Conservation (phyloP, 2,329 filamentous ascomycete genomes). For the Huntiella abstrusa region DNA sequence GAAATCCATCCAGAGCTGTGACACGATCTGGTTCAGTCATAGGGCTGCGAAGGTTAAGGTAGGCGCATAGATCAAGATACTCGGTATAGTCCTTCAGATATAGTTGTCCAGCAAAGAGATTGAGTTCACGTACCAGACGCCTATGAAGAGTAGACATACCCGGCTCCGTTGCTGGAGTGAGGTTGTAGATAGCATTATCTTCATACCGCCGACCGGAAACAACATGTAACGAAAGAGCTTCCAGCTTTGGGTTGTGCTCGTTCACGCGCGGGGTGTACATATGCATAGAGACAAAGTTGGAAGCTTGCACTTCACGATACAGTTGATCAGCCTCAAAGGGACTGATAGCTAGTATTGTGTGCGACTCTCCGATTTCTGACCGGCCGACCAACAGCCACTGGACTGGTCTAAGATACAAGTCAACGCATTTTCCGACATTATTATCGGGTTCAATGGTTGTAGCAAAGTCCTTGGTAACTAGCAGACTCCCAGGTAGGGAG, state of each 20-base stretch:
- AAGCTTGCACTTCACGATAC: conserved; percentile 20
- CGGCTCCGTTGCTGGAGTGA: too few species aligned
- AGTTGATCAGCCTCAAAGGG: conserved; percentile 40
- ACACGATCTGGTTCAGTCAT: conserved; percentile 11
- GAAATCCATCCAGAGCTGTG: conserved; percentile 20
- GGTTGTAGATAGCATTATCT: conserved; percentile 9
- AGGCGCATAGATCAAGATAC: conserved; percentile 32
- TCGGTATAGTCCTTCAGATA: conserved; percentile 37
- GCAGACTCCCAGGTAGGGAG: conserved; percentile 22
- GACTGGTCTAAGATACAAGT: conserved; percentile 32
- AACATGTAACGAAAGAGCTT: conserved; percentile 27
- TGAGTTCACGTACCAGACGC: conserved; percentile 28
- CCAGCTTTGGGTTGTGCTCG: conserved; percentile 21
- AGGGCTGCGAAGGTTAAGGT: conserved; percentile 28
- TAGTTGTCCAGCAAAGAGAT: conserved; percentile 49
- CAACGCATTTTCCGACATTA: conserved; percentile 12
- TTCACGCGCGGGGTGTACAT: conserved; percentile 30
- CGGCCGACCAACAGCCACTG: conserved; percentile 28
- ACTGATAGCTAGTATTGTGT: conserved; percentile 35
- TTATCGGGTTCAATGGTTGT: conserved; percentile 15
- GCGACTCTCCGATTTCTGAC: background rate
- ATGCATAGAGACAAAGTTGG: conserved; percentile 24
- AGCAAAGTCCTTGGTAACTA: conserved; percentile 33
- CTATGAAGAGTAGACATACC: background rate
- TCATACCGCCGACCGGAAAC: conserved; percentile 15